phyloP scores from a whole-genome alignment of 108 stramenopile genomes.

The Parmales sp. region DNA sequence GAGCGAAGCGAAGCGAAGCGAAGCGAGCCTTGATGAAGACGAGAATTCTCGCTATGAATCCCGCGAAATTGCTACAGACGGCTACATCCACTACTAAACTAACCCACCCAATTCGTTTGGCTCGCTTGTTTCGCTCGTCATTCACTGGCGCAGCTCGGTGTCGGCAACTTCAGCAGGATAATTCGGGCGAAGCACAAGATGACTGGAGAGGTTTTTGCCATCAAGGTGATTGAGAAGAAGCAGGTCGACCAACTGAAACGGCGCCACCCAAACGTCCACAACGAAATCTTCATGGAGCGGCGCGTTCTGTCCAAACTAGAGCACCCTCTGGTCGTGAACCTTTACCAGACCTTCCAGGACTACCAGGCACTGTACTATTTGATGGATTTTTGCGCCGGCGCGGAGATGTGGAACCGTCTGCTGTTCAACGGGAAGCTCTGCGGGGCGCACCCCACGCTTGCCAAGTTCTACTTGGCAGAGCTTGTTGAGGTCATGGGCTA shows the following conservation, averaged over 20 bases:
- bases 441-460: conserved; percentile 51
- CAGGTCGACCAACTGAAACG: conserved; percentile 68
- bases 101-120: too few species aligned
- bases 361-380: conserved; percentile 61
- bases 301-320: conserved; percentile 64
- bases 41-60: too few species aligned
- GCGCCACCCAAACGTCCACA: conserved; percentile 87
- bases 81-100: too few species aligned
- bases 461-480: conserved; percentile 68
- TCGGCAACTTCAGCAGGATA: conserved; percentile 81
- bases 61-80: too few species aligned
- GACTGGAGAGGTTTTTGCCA: conserved; percentile 78
- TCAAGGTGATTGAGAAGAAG: conserved; percentile 91
- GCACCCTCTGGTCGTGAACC: conserved; percentile 42
- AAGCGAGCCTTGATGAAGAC: too few species aligned
- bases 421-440: conserved; percentile 18
- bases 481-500: conserved; percentile 77
- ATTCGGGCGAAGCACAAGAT: conserved; percentile 58
- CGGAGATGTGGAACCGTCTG: conserved; percentile 78
- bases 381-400: conserved; percentile 69
- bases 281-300: conserved; percentile 93
- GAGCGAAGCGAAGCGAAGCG: too few species aligned
- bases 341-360: conserved; percentile 85
- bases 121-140: too few species aligned
- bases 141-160: too few species aligned